Percentiles rank a stretch among this genome's conserved stretches.
phyloP scores from a whole-genome alignment of 2,329 filamentous ascomycete genomes.

The Alternaria alternata region DNA sequence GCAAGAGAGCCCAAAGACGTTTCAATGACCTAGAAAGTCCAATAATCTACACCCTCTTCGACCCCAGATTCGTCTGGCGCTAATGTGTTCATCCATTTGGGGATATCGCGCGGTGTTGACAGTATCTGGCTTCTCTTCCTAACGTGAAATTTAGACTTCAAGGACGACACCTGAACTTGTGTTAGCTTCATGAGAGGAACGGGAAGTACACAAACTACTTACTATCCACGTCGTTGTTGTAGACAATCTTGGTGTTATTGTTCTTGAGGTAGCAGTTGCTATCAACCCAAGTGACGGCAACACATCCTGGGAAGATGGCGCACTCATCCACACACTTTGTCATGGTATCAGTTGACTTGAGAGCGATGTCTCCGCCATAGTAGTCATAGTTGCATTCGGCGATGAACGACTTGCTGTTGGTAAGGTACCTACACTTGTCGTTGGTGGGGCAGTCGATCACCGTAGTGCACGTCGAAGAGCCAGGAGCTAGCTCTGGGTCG shows the following conservation, averaged over 20 bases:
- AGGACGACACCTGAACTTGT: conserved; percentile 4
- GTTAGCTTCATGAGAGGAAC: not conserved
- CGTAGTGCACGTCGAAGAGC: conserved; percentile 6
- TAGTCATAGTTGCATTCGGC: conserved; percentile 18
- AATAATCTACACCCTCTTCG: not conserved
- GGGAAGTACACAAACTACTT: not conserved
- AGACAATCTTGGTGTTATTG: conserved; percentile 3
- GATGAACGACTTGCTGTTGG: conserved; percentile 5
- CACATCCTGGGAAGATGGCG: conserved; percentile 2
- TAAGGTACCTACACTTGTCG: conserved; percentile 16
- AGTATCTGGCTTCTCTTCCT: not conserved
- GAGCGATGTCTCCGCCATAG: conserved; percentile 17
- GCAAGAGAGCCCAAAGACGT: not conserved
- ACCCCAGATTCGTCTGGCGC: not conserved
- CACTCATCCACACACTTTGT: conserved; percentile 10
- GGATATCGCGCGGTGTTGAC: not conserved
- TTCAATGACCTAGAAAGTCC: not conserved
- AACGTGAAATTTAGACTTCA: not conserved
- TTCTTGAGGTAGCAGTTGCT: conserved; percentile 18
- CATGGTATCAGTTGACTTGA: not conserved
- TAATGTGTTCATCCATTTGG: not conserved
- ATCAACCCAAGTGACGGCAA: conserved; percentile 10
- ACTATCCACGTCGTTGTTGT: conserved; percentile 10
- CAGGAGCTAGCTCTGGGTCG: conserved; percentile 1
- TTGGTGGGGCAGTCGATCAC: conserved; percentile 9